phyloP scores from a whole-genome alignment of 352 stramenopile genomes.

The Globisporangium cederbergense region DNA sequence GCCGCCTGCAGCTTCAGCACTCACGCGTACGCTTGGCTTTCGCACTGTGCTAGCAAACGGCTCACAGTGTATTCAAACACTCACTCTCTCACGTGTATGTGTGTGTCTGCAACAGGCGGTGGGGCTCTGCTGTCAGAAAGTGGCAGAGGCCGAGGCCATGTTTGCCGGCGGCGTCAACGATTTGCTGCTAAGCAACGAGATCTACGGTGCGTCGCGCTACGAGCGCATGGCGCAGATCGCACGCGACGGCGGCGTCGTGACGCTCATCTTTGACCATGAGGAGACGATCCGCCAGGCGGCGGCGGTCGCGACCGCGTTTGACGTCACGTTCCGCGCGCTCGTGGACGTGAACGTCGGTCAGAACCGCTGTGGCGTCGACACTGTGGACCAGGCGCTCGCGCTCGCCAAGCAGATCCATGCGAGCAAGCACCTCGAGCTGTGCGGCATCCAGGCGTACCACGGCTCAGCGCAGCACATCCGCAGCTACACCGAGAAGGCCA shows the following conservation, averaged over 20 bases:
- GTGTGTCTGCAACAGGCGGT: constrained; percentile 16
- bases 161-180: constrained; percentile 49
- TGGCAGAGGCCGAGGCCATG: constrained; percentile 72
- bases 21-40: constrained; percentile 23
- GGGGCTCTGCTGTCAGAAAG: constrained; percentile 69
- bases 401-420: constrained; percentile 36
- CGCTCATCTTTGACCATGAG: constrained; percentile 56
- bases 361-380: constrained; percentile 65
- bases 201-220: constrained; percentile 42
- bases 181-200: constrained; percentile 70
- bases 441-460: constrained; percentile 73
- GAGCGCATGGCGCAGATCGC: constrained; percentile 45
- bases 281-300: constrained; percentile 41
- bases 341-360: constrained; percentile 79
- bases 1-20: constrained; percentile 39
- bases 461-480: constrained; percentile 71
- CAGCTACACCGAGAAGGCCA: constrained; percentile 42
- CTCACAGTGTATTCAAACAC: background rate
- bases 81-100: background rate
- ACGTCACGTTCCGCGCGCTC: constrained; percentile 45
- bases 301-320: constrained; percentile 18
- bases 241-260: constrained; percentile 36
- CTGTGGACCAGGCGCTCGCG: constrained; percentile 34
- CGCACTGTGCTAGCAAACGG: background rate
- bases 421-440: constrained; percentile 27